Base-by-base conservation (phyloP, 495 filamentous ascomycete genomes). In the Cercophora sp. region DNA sequence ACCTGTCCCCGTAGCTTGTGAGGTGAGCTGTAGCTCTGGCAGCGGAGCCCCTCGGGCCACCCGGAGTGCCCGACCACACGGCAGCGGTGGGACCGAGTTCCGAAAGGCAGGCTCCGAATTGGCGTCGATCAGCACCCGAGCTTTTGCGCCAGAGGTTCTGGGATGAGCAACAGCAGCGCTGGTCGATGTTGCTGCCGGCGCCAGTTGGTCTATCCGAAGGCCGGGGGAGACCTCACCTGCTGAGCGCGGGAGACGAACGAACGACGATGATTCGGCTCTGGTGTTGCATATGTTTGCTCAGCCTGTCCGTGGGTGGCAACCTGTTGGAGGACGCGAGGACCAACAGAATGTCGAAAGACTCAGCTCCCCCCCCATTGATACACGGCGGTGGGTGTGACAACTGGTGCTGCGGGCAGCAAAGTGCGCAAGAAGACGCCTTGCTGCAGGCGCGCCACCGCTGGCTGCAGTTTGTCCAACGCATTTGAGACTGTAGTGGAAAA, bases 391-490 rank as follows among this genome's bases (percentile, higher is more conserved):
- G 8, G 29, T 6, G 16, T 19, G 16, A 39, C 13, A 6, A 13
- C 13, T 32, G 29, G n/a, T n/a, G 29, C 36, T 39, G 36, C 16
- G n/a, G n/a, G 11, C 36, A 5, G n/a, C 5, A 39, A 39, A 39
- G n/a, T 19, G 5, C 5, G n/a, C 36, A 39, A 16, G 34, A n/a
- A n/a, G n/a, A 18, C 36, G 5, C 36, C 36, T 19, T 19, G 16
- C n/a, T 39, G 18, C 36, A 15, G 16, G 36, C 18, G 18, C 36
- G 2, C 16, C 22, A 3, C 22, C 16, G 11, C 34, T 42, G 5
- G 18, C 40, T 43, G 40, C 40, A 43, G 40, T 43, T 43, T 43
- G 40, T 25, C 40, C 18, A 43, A 39, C 36, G 22, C n/a, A 39
- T 15, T 39, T n/a, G n/a, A n/a, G n/a, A n/a, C n/a, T 18, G 2